phyloP scores from a whole-genome alignment of 768 basidiomycete genomes.

The Basidioascus undulatus region DNA sequence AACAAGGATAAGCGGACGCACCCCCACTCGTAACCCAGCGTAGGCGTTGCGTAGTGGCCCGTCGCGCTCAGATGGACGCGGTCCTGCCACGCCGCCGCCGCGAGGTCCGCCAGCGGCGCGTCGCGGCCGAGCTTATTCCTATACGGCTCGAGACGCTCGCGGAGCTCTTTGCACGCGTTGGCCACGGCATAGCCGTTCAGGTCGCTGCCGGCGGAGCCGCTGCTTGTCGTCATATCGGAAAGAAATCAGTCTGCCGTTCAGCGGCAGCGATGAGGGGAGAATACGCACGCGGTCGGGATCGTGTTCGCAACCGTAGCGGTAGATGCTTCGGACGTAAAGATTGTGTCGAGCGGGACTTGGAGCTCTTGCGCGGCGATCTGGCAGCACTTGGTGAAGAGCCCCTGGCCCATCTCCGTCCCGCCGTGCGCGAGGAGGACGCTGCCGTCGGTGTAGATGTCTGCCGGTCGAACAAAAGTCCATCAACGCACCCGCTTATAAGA shows the following conservation, averaged over 20 bases:
- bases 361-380: conserved; percentile 14
- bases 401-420: conserved; percentile 13
- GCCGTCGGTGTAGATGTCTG: conserved; percentile 11
- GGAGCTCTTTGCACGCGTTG: conserved; percentile 13
- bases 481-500: too few species aligned
- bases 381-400: conserved; percentile 9
- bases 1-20: not conserved
- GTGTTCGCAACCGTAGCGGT: conserved; percentile 11
- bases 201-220: not conserved
- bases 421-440: conserved; percentile 13
- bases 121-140: conserved; percentile 9
- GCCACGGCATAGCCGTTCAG: conserved; percentile 11
- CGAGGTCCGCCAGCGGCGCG: conserved; percentile 8
- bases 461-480: too few species aligned
- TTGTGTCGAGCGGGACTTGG: conserved; percentile 10
- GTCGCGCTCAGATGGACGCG: conserved; percentile 8
- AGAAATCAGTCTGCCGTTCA: not conserved
- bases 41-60: conserved; percentile 7
- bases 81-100: conserved; percentile 9
- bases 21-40: conserved; percentile 7
- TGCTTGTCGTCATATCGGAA: too few species aligned
- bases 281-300: conserved; percentile 8
- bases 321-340: conserved; percentile 11
- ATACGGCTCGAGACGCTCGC: conserved; percentile 10
- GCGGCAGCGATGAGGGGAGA: conserved; percentile 5